Evolutionary conservation across 1,139 yeast genomes (phyloP), one percentile per base, ranked within the genome.

Genomic region (Kluyveromyces marxianus): DNA sequence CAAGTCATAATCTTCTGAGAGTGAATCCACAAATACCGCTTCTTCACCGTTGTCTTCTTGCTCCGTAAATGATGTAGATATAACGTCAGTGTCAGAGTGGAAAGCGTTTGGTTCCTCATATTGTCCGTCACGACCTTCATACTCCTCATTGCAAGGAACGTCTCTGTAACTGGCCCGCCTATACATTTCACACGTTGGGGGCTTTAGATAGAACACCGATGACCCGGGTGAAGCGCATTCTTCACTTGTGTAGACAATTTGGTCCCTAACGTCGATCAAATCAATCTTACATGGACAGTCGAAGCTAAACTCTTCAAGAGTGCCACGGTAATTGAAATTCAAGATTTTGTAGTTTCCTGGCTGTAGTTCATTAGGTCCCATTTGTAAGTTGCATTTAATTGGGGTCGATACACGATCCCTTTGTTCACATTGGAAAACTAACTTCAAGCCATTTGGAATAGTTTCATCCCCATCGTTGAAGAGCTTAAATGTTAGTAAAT

Each of bases 1-100:
- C 36, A 54, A 53, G 43, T 58, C 62, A 44, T 56, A 58, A 24
- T 56, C 61, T 31, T 56, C 60, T 10, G 45, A 38, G 21, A 44
- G 45, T 6, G 50, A 44, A 10, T 45, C 45, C 26, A 38, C 43
- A 26, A 8, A 31, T 28, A 41, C 35, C 28, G 5, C 37, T 4
- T 33, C 30, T 3, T 32, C 42, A 7, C 39, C 36, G 21, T 35
- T 25, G 25, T 43, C 49, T 24, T 48, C 53, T 38, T 54, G 55
- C 36, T 52, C 53, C 21, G 53, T 52, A 29, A 49, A 44, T 2
- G 54, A 50, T 33, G 54, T 49, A 42, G 53, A 49, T 38, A 50
- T 51, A 7, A 50, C 48, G 30, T 49, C 53, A 35, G 32, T 28
- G 47, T 7, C 48, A 44, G 39, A 25, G 6, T 36, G 29, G 3